A percentile compares a stretch with the other conserved stretches of the same genome.
These are phyloP conservation scores for Sechiopsis laciniata DNA, from an alignment of 306 rosid genomes.

Conservation along the genomic window DNA sequence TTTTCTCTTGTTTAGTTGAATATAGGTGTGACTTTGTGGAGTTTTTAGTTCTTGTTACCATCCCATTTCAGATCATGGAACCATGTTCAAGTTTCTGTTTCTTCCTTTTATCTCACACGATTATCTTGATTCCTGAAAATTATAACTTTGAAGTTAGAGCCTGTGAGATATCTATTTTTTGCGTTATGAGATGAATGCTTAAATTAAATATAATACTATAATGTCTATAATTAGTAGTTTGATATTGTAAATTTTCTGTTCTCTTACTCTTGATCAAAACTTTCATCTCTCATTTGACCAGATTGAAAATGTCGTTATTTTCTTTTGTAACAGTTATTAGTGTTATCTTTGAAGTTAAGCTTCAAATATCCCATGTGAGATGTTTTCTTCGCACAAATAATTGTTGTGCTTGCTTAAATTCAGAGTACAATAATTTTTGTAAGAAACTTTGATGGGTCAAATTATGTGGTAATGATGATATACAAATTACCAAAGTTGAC, in stretches of 20 bases:
- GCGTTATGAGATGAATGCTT: background rate
- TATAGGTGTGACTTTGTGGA: background rate
- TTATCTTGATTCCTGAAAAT: background rate
- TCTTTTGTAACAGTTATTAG: background rate
- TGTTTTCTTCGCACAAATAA: background rate
- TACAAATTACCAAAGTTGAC: background rate
- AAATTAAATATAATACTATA: background rate
- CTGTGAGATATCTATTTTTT: background rate
- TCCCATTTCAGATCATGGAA: background rate
- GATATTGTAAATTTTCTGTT: constrained; percentile 1
- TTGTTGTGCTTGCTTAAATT: background rate
- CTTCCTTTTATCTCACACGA: background rate
- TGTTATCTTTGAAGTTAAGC: background rate
- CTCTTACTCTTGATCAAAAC: constrained; percentile 1
- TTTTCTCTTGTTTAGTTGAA: background rate
- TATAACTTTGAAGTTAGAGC: background rate
- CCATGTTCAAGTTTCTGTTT: background rate
- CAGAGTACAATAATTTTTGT: background rate
- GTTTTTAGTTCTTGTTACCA: background rate
- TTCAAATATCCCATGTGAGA: constrained; percentile 7
- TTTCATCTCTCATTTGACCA: background rate
- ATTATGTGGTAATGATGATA: background rate
- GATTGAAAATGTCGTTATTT: background rate
- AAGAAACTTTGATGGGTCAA: background rate
- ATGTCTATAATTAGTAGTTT: background rate